Base-by-base conservation (phyloP, 2,329 filamentous ascomycete genomes). In the Chalaropsis ovoidea region DNA sequence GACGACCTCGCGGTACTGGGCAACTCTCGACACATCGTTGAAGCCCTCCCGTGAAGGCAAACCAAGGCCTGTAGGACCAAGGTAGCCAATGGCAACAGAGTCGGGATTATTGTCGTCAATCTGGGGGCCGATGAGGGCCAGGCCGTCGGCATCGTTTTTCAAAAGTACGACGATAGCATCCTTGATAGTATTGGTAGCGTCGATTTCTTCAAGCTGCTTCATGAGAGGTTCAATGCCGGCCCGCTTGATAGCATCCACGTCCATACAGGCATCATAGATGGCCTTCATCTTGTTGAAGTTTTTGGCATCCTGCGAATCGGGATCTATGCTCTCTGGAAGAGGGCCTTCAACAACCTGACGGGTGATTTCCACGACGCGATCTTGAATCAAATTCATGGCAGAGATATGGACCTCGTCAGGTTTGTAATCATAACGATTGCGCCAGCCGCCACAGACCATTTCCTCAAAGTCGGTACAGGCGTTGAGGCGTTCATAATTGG, bases 401-500 rank as follows among this genome's bases (percentile, higher is more conserved):
- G 85, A 86, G 42, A 80, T 79, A 69, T 80, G 79, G 42, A 81
- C 79, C 68, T 85, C 82, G 70, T 89, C 86, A 2, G 83, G 76
- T 2, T 86, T 81, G 67, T 89, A 79, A 70, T 88, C 85, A 74
- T 88, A 82, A 10, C 77, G 78, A 24, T 82, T 77, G 63, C 80
- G 77, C 81, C 86, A 89, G 11, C 86, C 86, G 65, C 84, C 85
- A 70, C 86, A 89, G 22, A 84, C 84, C 65, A 85, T 80, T 71
- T 85, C 77, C 67, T 88, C 84, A 67, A 90, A 90, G 70, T 88
- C 75, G n/a, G 78, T 80, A 70, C 87, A 90, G 1, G 87, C 82
- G 71, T 89, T 85, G 47, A 89, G n/a, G n/a, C n/a, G 76, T 1
- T 82, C 74, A 73, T 87, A 85, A 62, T 84, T 69, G 11, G 70